These are phyloP conservation scores for Ophiosphaerella herpotricha DNA, from an alignment of 2,329 filamentous ascomycete species.

Conservation along the genomic window DNA sequence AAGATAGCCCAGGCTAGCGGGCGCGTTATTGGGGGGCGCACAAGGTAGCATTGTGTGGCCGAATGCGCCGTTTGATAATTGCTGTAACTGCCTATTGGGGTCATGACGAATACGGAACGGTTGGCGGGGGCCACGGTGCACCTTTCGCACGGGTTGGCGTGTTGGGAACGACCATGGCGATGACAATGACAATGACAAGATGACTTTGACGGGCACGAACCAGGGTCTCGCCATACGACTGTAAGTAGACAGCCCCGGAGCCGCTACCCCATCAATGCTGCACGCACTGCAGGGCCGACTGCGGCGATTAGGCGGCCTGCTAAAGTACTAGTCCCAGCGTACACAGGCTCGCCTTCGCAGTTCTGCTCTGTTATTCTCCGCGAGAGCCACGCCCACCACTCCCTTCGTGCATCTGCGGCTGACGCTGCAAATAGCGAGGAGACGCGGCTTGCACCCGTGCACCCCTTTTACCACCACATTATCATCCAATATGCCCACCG, in stretches of 20 bases:
- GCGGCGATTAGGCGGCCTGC: background rate
- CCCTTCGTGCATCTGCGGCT: too few relatives aligned
- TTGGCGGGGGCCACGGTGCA: background rate
- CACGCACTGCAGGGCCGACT: background rate
- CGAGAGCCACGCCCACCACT: background rate
- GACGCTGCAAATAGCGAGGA: too few relatives aligned
- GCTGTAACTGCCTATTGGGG: background rate
- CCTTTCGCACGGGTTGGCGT: background rate
- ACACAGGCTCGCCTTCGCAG: too few relatives aligned
- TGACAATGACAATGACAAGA: background rate
- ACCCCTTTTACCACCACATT: too few relatives aligned
- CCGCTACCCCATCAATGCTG: background rate
- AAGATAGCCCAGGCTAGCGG: background rate
- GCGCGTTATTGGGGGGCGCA: background rate
- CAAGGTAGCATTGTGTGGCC: conserved; percentile 2
- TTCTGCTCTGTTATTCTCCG: too few relatives aligned
- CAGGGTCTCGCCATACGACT: background rate
- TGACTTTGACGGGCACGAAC: background rate
- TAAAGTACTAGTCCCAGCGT: background rate
- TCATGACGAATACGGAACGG: conserved; percentile 8
- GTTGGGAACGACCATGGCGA: background rate
- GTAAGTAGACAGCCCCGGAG: too few relatives aligned
- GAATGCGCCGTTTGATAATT: background rate
- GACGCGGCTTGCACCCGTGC: too few relatives aligned
- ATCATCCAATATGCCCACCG: too few relatives aligned